Evolutionary conservation across 2,329 filamentous ascomycete genomes (phyloP).

Genomic region (Talaromyces funiculosus): DNA sequence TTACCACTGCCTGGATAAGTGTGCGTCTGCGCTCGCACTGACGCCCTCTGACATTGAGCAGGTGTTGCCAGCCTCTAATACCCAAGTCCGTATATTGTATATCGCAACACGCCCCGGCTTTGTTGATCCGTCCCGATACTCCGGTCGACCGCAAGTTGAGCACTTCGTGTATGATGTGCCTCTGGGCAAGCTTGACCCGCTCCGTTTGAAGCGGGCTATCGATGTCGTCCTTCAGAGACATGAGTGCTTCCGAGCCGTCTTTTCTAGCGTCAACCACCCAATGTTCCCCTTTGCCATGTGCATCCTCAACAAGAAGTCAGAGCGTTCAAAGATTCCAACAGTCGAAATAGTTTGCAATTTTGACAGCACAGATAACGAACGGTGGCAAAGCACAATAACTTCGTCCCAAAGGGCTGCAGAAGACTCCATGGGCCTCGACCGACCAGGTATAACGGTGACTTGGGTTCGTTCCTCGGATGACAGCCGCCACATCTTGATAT

Average conservation of each 20-base stretch:
- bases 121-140: conserved; percentile 1
- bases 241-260: conserved; percentile 4
- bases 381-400: neutral
- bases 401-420: conserved; percentile 4
- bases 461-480: neutral
- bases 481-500: neutral
- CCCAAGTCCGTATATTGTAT: neutral
- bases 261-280: neutral
- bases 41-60: neutral
- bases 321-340: neutral
- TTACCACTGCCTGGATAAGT: neutral
- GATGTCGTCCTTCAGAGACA: conserved; percentile 2
- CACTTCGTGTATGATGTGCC: neutral
- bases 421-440: conserved; percentile 6
- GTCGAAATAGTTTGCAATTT: conserved; percentile 2
- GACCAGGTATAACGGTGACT: neutral
- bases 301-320: neutral
- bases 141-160: conserved; percentile 1
- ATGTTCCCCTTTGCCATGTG: neutral
- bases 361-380: neutral
- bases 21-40: neutral
- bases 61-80: neutral
- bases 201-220: neutral
- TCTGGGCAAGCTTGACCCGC: neutral
- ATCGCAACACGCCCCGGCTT: neutral